Evolutionary conservation across 306 rosid genomes (phyloP).

Genomic region (Rosa lucieae): DNA sequence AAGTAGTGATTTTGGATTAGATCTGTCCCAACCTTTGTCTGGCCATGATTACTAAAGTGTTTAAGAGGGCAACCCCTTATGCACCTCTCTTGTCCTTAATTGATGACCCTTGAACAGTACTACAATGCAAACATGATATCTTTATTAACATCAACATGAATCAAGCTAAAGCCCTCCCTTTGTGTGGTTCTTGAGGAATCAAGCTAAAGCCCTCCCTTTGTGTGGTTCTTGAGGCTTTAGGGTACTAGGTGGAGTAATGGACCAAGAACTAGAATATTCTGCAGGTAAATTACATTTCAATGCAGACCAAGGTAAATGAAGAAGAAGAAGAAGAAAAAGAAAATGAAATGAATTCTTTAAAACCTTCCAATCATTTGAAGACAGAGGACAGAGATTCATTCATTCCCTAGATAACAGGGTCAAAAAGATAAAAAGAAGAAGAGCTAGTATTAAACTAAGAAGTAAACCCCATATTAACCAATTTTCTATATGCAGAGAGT

Average conservation of each 20-base stretch:
- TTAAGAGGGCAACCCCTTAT: conserved; percentile 22
- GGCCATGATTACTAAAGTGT: conserved; percentile 37
- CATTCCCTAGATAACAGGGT: conserved; percentile 12
- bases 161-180: too few species aligned
- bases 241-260: neutral
- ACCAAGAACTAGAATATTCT: neutral
- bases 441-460: neutral
- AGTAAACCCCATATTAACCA: conserved; percentile 3
- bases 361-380: conserved; percentile 21
- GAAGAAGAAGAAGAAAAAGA: neutral
- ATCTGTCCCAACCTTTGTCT: conserved; percentile 61
- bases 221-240: conserved; percentile 10
- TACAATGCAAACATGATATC: conserved; percentile 3
- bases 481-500: neutral
- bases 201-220: neutral
- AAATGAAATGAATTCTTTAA: neutral
- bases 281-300: neutral
- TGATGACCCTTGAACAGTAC: conserved; percentile 8
- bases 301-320: neutral
- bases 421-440: conserved; percentile 23
- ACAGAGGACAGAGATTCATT: conserved; percentile 21
- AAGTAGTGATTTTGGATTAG: conserved; percentile 48
- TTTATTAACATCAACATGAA: neutral
- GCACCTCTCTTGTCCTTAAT: conserved; percentile 23
- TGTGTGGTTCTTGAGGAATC: conserved; percentile 13